Percentiles rank a stretch among this genome's conserved stretches.
These are phyloP conservation scores for Zygosaccharomyces bisporus DNA, from an alignment of 805 yeast species.

Conservation along the genomic window DNA sequence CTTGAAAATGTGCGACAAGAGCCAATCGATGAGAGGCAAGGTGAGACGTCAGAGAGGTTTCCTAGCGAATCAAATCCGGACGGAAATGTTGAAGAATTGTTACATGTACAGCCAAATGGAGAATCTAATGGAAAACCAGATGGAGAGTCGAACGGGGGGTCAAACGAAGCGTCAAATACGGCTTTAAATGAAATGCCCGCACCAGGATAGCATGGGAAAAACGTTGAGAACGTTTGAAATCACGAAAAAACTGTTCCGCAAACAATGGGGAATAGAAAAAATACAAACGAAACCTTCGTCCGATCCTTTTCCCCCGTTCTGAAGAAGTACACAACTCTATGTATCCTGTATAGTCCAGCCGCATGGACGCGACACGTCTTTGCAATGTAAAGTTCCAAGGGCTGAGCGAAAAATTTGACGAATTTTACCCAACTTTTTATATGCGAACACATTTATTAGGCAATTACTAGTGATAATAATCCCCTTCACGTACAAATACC, in stretches of 20 bases:
- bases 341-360: constrained; percentile 2
- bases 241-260: not conserved
- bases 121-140: too few relatives aligned
- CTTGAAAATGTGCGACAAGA: not conserved
- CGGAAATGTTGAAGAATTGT: not conserved
- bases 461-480: not conserved
- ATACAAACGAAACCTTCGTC: not conserved
- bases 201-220: too few relatives aligned
- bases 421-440: not conserved
- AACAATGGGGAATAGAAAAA: not conserved
- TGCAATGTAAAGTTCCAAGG: constrained; percentile 24
- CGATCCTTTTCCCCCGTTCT: not conserved
- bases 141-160: not conserved
- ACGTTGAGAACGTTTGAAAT: too few relatives aligned
- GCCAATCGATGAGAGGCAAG: not conserved
- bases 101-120: not conserved
- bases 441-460: not conserved
- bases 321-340: not conserved
- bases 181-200: not conserved
- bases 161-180: not conserved
- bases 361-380: not conserved
- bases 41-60: too few relatives aligned
- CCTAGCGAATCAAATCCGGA: not conserved
- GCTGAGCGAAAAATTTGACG: constrained; percentile 35
- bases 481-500: constrained; percentile 2